Percentiles rank a stretch among this genome's conserved stretches.
phyloP scores from a whole-genome alignment of 2,329 filamentous ascomycete species.

The Fusarium cicatricum region DNA sequence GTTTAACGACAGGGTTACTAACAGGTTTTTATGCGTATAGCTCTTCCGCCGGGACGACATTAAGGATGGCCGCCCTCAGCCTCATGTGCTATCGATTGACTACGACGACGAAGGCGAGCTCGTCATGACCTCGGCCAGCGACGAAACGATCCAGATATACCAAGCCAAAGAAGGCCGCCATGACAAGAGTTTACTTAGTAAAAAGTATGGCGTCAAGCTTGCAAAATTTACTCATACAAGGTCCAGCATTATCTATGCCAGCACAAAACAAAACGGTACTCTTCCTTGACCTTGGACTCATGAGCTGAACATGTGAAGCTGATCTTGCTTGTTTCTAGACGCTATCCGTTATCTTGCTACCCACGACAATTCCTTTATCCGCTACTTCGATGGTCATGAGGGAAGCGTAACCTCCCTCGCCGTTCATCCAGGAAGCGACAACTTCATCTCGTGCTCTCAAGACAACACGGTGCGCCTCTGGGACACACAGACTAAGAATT shows the following conservation, averaged over 20 bases:
- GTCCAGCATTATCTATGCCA: constrained; percentile 92
- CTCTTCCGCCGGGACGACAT: constrained; percentile 67
- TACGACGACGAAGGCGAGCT: constrained; percentile 96
- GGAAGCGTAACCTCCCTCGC: constrained; percentile 83
- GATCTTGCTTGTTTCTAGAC: constrained; percentile 56
- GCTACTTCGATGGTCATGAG: constrained; percentile 94
- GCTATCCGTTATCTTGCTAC: constrained; percentile 87
- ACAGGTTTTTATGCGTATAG: constrained; percentile 26
- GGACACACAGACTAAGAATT: constrained; percentile 83
- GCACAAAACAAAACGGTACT: constrained; percentile 89
- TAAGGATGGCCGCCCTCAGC: constrained; percentile 61
- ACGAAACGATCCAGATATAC: constrained; percentile 95
- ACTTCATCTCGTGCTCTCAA: constrained; percentile 89
- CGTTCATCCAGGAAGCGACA: constrained; percentile 86
- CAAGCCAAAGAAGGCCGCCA: constrained; percentile 90
- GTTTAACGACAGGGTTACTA: background rate
- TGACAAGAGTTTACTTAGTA: constrained; percentile 88
- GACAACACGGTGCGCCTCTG: constrained; percentile 93
- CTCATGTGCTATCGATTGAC: constrained; percentile 86
- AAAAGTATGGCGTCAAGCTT: constrained; percentile 96
- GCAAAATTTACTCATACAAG: constrained; percentile 94
- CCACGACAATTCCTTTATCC: constrained; percentile 95
- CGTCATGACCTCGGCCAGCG: constrained; percentile 88
- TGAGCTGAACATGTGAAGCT: background rate
- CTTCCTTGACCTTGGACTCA: background rate